phyloP scores from a whole-genome alignment of 2,329 filamentous ascomycete genomes.

The Diplodia scrobiculata region DNA sequence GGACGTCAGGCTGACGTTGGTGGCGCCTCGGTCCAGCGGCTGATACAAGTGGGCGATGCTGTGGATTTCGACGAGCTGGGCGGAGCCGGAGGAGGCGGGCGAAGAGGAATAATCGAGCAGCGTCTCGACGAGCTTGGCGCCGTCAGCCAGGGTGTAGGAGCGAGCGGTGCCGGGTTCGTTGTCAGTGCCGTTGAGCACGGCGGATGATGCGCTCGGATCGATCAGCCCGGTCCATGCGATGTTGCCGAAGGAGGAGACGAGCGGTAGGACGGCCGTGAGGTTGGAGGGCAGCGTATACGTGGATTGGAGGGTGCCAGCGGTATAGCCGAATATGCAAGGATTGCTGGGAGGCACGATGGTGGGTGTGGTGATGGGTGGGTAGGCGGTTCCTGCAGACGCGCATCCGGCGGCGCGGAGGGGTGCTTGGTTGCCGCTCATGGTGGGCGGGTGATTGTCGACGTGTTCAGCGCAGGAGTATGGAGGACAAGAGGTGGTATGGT shows the following conservation, averaged over 20 bases:
- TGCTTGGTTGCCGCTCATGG: slow-evolving; percentile 15
- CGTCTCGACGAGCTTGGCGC: slow-evolving; percentile 20
- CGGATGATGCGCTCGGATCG: neutral
- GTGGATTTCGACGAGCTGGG: slow-evolving; percentile 34
- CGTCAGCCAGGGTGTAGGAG: slow-evolving; percentile 15
- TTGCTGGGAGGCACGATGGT: slow-evolving; percentile 20
- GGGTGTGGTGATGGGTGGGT: slow-evolving; percentile 18
- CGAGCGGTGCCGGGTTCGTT: slow-evolving; percentile 19
- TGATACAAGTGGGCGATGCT: slow-evolving; percentile 28
- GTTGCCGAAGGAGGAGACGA: slow-evolving; percentile 23
- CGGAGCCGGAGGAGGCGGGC: neutral
- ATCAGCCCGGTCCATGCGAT: slow-evolving; percentile 14
- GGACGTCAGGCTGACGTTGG: slow-evolving; percentile 30
- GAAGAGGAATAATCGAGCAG: slow-evolving; percentile 32
- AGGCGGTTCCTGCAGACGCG: slow-evolving; percentile 14
- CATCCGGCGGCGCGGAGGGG: slow-evolving; percentile 18
- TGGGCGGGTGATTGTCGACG: neutral
- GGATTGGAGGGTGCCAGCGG: slow-evolving; percentile 1
- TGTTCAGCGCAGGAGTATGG: neutral
- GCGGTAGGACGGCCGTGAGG: slow-evolving; percentile 17
- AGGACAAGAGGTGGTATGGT: neutral
- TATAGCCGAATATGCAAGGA: slow-evolving; percentile 5
- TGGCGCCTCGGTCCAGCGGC: slow-evolving; percentile 5
- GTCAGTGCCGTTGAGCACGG: slow-evolving; percentile 22
- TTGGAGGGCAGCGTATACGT: slow-evolving; percentile 17